Percentiles rank a stretch among this genome's conserved stretches.
Conservation (phyloP, 2,329 filamentous ascomycete species). For the Saccharata proteae region DNA sequence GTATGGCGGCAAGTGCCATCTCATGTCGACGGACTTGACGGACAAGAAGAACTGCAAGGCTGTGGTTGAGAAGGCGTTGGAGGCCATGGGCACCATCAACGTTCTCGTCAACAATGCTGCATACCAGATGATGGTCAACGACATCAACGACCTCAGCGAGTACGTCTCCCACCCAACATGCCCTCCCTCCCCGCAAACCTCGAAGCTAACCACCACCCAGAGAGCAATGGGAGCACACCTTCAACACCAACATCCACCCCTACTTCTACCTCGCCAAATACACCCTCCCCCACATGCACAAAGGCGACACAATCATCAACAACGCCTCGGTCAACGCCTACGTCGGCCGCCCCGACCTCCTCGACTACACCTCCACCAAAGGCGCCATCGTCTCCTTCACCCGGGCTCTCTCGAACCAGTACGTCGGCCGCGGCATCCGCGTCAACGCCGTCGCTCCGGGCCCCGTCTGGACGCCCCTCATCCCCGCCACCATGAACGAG, state of each 20-base stretch:
- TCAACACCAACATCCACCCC: constrained; percentile 73
- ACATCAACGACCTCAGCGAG: constrained; percentile 61
- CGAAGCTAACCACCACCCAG: constrained; percentile 24
- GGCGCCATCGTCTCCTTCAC: constrained; percentile 73
- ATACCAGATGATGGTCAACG: constrained; percentile 60
- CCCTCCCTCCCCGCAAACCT: neutral
- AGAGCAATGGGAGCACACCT: constrained; percentile 69
- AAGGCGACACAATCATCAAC: constrained; percentile 71
- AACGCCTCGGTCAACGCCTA: constrained; percentile 77
- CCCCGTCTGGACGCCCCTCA: constrained; percentile 33
- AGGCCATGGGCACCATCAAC: constrained; percentile 57
- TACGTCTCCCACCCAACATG: constrained; percentile 24
- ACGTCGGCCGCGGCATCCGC: constrained; percentile 57
- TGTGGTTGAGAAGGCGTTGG: constrained; percentile 53
- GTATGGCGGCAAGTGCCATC: constrained; percentile 52
- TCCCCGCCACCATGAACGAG: constrained; percentile 59
- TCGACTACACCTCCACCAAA: constrained; percentile 73
- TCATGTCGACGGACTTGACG: constrained; percentile 53
- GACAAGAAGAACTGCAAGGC: constrained; percentile 56
- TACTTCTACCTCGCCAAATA: constrained; percentile 76
- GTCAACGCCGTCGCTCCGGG: constrained; percentile 69
- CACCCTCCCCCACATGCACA: constrained; percentile 58
- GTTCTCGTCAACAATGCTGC: constrained; percentile 66
- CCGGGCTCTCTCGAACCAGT: constrained; percentile 64
- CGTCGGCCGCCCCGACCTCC: constrained; percentile 64